Percentiles rank a stretch among this genome's conserved stretches.
Evolutionary conservation across 305 asterid genomes (phyloP).

Genomic region (Ilex paraguariensis): DNA sequence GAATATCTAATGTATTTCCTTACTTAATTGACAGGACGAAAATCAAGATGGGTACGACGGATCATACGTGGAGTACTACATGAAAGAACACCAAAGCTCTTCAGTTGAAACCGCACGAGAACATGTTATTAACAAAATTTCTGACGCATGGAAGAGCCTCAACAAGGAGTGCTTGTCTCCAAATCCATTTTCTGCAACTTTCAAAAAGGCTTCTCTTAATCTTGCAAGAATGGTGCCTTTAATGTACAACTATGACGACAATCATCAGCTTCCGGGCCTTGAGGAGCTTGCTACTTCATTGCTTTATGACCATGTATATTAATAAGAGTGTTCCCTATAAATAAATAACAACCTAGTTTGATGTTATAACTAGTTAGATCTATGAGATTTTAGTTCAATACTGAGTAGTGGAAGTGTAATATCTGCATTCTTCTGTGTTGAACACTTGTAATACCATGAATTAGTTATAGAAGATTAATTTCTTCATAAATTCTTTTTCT

Average conservation of each 20-base stretch:
- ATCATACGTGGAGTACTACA: conserved; percentile 33
- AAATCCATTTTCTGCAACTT: conserved; percentile 10
- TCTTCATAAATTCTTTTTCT: no score
- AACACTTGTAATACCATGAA: no score
- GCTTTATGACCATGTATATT: conserved; percentile 3
- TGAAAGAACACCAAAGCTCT: conserved; percentile 17
- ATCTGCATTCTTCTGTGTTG: no score
- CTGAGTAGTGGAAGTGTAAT: no score
- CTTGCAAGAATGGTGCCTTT: conserved; percentile 47
- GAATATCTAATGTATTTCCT: background rate
- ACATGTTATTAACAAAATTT: conserved; percentile 21
- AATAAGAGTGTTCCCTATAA: no score
- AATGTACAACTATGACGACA: conserved; percentile 38
- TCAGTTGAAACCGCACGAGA: conserved; percentile 18
- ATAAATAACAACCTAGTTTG: no score
- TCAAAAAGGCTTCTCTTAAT: conserved; percentile 38
- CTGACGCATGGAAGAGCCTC: conserved; percentile 37
- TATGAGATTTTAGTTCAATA: no score
- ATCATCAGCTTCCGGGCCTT: conserved; percentile 30
- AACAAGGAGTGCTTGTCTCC: conserved; percentile 35
- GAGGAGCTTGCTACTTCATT: conserved; percentile 20
- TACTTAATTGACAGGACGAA: conserved; percentile 26
- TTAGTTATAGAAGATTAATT: no score
- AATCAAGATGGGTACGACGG: conserved; percentile 43
- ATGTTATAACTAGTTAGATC: no score